Evolutionary conservation across 305 asterid genomes (phyloP), one percentile per base, ranked within the genome.

Genomic region (Withania somnifera): DNA sequence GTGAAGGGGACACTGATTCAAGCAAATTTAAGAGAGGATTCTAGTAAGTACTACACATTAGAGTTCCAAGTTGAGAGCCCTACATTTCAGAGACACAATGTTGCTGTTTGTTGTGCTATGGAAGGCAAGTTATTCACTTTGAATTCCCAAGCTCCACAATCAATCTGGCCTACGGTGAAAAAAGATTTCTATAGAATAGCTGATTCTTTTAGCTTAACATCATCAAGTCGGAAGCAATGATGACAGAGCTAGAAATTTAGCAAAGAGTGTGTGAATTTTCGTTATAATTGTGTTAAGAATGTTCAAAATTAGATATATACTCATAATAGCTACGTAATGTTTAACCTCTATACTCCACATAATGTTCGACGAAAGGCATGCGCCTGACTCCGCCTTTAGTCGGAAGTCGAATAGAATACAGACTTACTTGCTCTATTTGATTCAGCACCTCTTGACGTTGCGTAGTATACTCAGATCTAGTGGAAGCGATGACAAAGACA

Each of bases 101-200:
- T 95, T 17, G 92, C 97, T 14, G 93, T 93, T 8, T 93, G 97
- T 78, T 95, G 99, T 79, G 92, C 88, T 19, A 87, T 82, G 38
- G 84, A 84, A 50, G 97, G 98, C 64, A 91, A 88, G 86, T 81
- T 93, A 64, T 91, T 84, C 87, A 92, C 97, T 14, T 77, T 95
- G 81, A 95, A 95, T 84, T 92, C 93, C 9, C 95, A 92, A 86
- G 86, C 94, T 56, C 97, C 98, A 10, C 92, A 95, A 84, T 90
- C 97, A 11, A 87, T 87, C 24, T 95, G 97, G 98, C 96, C 92
- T 17, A 83, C 83, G 19, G 84, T 87, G 79, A 88, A 91, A 79
- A 34, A 90, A 11, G 91, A 91, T 54, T 86, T 93, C 75, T 89
- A 87, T 60, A 87, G 84, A 34, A 91, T 93, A 84, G 97, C 92